These are phyloP conservation scores for Dryas octopetala DNA, from an alignment of 306 rosid genomes.

Conservation along the genomic window DNA sequence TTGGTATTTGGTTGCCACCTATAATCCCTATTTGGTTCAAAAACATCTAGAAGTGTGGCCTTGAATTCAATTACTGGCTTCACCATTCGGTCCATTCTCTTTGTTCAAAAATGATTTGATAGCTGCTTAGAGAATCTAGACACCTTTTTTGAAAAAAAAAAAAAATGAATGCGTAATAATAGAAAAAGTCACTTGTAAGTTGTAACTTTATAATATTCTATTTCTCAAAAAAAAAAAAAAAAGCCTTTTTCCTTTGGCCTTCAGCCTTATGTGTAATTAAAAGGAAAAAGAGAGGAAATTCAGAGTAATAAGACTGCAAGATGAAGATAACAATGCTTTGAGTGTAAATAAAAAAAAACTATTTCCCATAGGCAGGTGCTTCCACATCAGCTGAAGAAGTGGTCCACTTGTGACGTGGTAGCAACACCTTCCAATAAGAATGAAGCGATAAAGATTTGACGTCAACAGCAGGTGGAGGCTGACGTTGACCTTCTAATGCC, in stretches of 20 bases:
- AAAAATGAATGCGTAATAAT: background rate
- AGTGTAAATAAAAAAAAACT: too few species aligned
- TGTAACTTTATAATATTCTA: too few species aligned
- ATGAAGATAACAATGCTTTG: too few species aligned
- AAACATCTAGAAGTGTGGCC: background rate
- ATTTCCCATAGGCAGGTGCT: too few species aligned
- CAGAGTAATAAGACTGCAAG: too few species aligned
- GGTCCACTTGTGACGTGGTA: constrained; percentile 9
- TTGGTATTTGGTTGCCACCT: background rate
- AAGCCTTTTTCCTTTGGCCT: too few species aligned
- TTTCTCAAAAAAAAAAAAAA: too few species aligned
- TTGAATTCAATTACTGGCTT: background rate
- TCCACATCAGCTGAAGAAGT: background rate
- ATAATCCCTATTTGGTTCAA: background rate
- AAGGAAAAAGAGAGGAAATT: too few species aligned
- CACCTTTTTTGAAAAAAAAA: background rate
- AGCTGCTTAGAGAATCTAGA: background rate
- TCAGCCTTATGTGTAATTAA: too few species aligned
- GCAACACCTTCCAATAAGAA: background rate
- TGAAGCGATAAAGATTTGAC: constrained; percentile 18
- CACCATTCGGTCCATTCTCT: background rate
- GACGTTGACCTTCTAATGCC: background rate
- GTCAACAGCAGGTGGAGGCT: constrained; percentile 9
- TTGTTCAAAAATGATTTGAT: background rate
- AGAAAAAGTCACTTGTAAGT: background rate